phyloP scores from a whole-genome alignment of 140 eudicot genomes.

The Senecio squalidus region DNA sequence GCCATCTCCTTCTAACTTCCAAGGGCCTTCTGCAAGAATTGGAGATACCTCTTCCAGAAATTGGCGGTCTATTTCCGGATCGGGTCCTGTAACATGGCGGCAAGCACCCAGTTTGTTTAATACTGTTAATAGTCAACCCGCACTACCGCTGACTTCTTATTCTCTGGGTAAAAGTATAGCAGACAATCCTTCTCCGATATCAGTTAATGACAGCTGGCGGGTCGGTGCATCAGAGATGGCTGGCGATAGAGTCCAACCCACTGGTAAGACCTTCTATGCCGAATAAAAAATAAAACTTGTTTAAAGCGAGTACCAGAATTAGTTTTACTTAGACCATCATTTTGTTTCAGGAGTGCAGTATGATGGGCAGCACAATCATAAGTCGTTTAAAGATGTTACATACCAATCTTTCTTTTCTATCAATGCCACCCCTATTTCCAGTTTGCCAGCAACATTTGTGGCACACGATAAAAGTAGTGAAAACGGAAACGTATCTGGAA shows the following conservation, averaged over 20 bases:
- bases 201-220: constrained; percentile 34
- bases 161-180: constrained; percentile 35
- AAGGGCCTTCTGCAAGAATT: constrained; percentile 46
- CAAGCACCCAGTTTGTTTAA: constrained; percentile 61
- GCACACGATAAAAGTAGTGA: constrained; percentile 28
- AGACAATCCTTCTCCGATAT: constrained; percentile 31
- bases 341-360: constrained; percentile 45
- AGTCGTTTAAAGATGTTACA: constrained; percentile 21
- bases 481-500: constrained; percentile 30
- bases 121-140: constrained; percentile 34
- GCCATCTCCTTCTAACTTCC: constrained; percentile 61
- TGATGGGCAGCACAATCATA: constrained; percentile 40
- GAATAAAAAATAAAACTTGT: background rate
- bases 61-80: constrained; percentile 54
- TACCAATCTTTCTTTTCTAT: constrained; percentile 29
- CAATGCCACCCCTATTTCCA: constrained; percentile 24
- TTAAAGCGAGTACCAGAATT: background rate
- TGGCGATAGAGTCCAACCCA: constrained; percentile 32
- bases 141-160: constrained; percentile 27
- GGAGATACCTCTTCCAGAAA: constrained; percentile 42
- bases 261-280: constrained; percentile 34
- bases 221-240: constrained; percentile 26
- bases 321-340: constrained; percentile 10
- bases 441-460: constrained; percentile 32
- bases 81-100: constrained; percentile 81